Conservation (phyloP, 768 basidiomycete species). For the Neoboletus brunneissimus region DNA sequence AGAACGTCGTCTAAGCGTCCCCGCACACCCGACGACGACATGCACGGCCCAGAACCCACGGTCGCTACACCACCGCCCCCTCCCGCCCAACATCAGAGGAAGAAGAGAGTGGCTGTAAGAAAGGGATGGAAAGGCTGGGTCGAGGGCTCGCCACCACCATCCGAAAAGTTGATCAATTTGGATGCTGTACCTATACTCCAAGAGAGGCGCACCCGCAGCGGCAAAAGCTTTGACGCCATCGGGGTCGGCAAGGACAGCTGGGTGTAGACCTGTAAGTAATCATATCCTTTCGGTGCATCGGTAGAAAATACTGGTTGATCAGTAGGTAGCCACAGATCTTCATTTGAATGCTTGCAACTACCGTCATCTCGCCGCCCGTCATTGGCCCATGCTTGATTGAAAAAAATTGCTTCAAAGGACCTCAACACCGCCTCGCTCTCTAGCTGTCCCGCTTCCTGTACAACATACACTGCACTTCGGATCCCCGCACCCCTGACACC, state of each 20-base stretch:
- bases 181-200: conserved; percentile 68
- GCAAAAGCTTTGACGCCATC: conserved; percentile 82
- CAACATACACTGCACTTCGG: conserved; percentile 21
- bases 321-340: conserved; percentile 1
- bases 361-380: not conserved
- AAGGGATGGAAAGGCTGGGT: conserved; percentile 94
- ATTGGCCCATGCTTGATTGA: conserved; percentile 7
- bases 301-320: conserved; percentile 46
- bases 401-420: conserved; percentile 11
- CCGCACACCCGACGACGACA: conserved; percentile 67
- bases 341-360: not conserved
- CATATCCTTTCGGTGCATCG: conserved; percentile 37
- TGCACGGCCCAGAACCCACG: conserved; percentile 33
- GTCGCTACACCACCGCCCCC: conserved; percentile 13
- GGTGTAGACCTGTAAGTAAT: conserved; percentile 56
- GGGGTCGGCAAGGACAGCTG: conserved; percentile 74
- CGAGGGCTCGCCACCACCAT: conserved; percentile 78
- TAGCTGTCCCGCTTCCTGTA: conserved; percentile 23
- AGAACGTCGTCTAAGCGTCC: conserved; percentile 80
- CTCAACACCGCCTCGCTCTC: conserved; percentile 12
- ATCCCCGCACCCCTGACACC: conserved; percentile 15
- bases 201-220: conserved; percentile 77
- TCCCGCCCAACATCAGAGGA: conserved; percentile 42
- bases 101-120: conserved; percentile 59
- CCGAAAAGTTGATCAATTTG: conserved; percentile 77